Evolutionary conservation across 345 rosid species (phyloP), one percentile per base, ranked within the genome.

Genomic region (Pseudoturritis turrita): DNA sequence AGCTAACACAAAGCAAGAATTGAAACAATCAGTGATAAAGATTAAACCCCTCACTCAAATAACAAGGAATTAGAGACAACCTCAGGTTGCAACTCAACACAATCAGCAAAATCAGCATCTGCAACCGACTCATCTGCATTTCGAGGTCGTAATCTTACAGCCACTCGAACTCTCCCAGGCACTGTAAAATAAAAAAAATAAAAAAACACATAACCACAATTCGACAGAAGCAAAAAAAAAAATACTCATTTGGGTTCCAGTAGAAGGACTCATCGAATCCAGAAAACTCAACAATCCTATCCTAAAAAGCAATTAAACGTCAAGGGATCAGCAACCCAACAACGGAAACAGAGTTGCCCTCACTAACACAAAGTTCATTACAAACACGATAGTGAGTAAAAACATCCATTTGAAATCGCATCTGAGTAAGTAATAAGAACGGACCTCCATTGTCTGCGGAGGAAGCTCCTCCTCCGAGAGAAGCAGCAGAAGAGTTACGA

Each of bases 61-160:
- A 19, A 43, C 12, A 69, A 62, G 40, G 56, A 73, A 49, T 14
- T 45, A 13, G 39, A 52, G 71, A 63, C 15, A 58, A 37, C 98
- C 97, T 96, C 99, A 0, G 99, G 91, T 71, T 88, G 99, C 73
- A 96, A 75, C 77, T 96, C 99, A 49, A 96, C 99, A 58, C 98
- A 96, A 76, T 90, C 97, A 25, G 94, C 94, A 83, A 96, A 96
- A 83, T 96, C 99, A 18, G 99, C 96, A 84, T 96, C 99, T 0
- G 94, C 96, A 25, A 79, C 83, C 36, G 78, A 78, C 74, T 96
- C 99, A 82, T 96, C 99, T 1, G 86, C 83, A 81, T 87, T 96
- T 10, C 90, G 87, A 2, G 98, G 98, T 65, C 98, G 78, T 78
- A 96, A 87, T 81, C 98, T 92, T 51, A 96, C 92, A 0, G 96